phyloP scores from a whole-genome alignment of 2,329 filamentous ascomycete genomes.

The Colletotrichum sp. region DNA sequence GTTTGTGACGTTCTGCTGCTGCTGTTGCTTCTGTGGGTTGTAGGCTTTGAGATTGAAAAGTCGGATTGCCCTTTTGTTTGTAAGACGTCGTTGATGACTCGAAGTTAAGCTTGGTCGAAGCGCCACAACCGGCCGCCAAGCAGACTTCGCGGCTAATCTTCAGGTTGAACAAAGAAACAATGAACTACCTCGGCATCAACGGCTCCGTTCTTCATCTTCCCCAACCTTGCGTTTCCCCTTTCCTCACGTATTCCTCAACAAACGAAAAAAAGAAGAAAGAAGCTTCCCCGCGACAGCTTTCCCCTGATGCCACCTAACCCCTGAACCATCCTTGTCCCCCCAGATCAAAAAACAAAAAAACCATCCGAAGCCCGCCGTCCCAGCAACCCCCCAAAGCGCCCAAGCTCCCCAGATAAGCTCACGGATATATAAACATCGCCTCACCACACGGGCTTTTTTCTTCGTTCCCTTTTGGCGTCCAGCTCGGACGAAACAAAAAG shows the following conservation, averaged over 20 bases:
- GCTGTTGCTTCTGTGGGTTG: neutral
- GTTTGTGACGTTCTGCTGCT: neutral
- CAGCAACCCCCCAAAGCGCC: neutral
- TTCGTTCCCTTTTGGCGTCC: neutral
- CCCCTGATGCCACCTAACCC: neutral
- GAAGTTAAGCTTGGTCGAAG: neutral
- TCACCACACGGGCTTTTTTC: neutral
- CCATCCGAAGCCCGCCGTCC: neutral
- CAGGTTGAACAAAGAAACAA: neutral
- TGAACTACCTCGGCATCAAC: neutral
- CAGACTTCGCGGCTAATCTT: neutral
- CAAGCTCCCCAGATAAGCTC: neutral
- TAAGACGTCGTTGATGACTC: neutral
- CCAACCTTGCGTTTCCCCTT: neutral
- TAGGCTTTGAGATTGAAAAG: neutral
- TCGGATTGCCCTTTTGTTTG: neutral
- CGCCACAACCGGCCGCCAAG: neutral
- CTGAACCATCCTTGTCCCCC: neutral
- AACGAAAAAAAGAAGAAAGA: neutral
- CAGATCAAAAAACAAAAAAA: neutral
- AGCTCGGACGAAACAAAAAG: slow-evolving; percentile 3
- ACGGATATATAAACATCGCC: neutral
- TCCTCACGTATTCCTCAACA: neutral
- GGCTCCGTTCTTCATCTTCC: neutral
- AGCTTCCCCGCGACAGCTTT: neutral